Percentiles rank a stretch among this genome's conserved stretches.
These are phyloP conservation scores for Theobroma grandiflorum DNA, from an alignment of 441 rosid genomes.

Conservation along the genomic window DNA sequence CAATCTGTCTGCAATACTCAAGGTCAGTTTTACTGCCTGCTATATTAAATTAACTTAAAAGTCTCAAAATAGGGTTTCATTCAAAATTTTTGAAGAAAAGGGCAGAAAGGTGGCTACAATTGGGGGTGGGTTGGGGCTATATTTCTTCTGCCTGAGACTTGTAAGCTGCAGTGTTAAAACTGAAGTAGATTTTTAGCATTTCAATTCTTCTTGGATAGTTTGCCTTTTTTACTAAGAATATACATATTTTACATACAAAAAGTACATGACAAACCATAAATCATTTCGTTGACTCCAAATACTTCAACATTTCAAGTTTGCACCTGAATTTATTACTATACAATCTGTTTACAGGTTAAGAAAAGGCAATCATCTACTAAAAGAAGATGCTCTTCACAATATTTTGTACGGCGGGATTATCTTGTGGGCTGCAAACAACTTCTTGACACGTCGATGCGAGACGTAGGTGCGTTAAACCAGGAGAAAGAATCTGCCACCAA, in stretches of 20 bases:
- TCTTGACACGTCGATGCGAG: conserved; percentile 47
- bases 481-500: conserved; percentile 36
- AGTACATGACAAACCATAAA: background rate
- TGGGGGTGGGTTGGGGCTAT: background rate
- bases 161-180: background rate
- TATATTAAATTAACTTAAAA: background rate
- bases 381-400: conserved; percentile 66
- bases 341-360: conserved; percentile 45
- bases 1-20: conserved; percentile 54
- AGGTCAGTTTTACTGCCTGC: conserved; percentile 45
- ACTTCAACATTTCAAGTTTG: background rate
- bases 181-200: background rate
- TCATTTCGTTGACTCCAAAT: too few relatives aligned
- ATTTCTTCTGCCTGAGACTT: too few relatives aligned
- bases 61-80: conserved; percentile 6
- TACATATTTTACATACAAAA: too few relatives aligned
- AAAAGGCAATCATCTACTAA: conserved; percentile 46
- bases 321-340: background rate
- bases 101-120: background rate
- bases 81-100: background rate
- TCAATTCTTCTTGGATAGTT: background rate
- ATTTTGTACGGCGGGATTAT: conserved; percentile 52
- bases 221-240: too few relatives aligned
- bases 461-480: conserved; percentile 33
- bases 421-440: conserved; percentile 48